Base-by-base conservation (phyloP, 805 yeast genomes). In the Wickerhamiella allomyrinae region DNA sequence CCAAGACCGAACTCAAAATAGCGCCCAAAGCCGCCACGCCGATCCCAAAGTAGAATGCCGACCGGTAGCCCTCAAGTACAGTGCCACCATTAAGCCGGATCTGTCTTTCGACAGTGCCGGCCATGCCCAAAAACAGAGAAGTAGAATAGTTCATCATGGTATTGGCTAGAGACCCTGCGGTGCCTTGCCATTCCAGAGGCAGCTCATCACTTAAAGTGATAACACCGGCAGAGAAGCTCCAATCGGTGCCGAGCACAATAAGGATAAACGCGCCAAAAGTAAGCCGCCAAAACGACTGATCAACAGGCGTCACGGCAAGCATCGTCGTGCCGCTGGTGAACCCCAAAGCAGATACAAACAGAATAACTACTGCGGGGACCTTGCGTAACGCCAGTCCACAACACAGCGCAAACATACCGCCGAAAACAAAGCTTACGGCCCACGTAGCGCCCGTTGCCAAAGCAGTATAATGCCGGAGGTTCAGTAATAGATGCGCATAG, bases 221-320 rank as follows among this genome's bases (percentile, higher is more conserved):
- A 0, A 85, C 72, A 0, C 81, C 76, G 1, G 87, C 77, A 0
- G 91, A 89, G 57, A 79, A 81, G 22, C 82, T 74, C 56, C 77
- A 62, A 55, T 81, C 89, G 86, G 81, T 79, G 3, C 85, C 93
- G 66, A 76, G 77, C 13, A 77, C 70, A 6, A 74, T 60, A 5
- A 80, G 59, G n/a, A 76, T 49, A 66, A 71, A 65, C 23, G 71
- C 68, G 3, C 78, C 76, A 51, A 81, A 68, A 2, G 72, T 57
- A 52, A 74, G 67, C 7, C 68, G 63, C 70, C 74, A 81, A 54
- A 69, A 82, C 0, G 71, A 62, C 54, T 79, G 81, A 40, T 70
- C 50, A 1, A 70, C 69, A 0, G 86, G 85, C 45, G 49, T 42
- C 10, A 37, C 39, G 7, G 43, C 40, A 22, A 49, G 39, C 45